Evolutionary conservation across 768 basidiomycete genomes (phyloP), one percentile per base, ranked within the genome.

Genomic region (Mycena galopus): DNA sequence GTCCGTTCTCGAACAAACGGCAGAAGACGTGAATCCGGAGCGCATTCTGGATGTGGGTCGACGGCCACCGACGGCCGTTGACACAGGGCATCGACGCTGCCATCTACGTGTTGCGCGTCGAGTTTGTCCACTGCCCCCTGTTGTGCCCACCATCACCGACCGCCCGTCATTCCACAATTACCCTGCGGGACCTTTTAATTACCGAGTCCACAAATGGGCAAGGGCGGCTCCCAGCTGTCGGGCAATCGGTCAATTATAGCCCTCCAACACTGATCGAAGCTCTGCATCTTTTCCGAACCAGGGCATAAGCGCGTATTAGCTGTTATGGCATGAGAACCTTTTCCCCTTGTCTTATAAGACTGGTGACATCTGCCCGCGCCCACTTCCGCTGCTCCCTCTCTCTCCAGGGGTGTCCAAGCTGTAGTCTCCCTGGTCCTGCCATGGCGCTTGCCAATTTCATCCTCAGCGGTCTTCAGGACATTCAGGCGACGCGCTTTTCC

Each of bases 401-500:
- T 53, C 61, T 39, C 55, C 55, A 67, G 62, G 66, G 62, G 71
- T 64, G 71, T 68, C 61, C 66, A 50, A 67, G 65, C 71, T 72
- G 65, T 25, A 47, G 30, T 44, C 21, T 53, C 66, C 47, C 44
- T 51, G 27, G 55, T 47, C 44, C 62, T 59, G 60, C 53, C 56
- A 74, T 67, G 73, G 65, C 68, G 64, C 65, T 73, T 37, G 58
- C 56, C 58, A 57, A 74, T 56, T 10, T 75, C 19, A 53, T 83
- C 37, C 16, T 76, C 17, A 76, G 76, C 33, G 83, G 71, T 25
- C 72, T 86, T 14, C 73, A 77, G 23, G 83, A 86, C 76, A 79
- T 87, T 32, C 81, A 86, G 76, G 73, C 82, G 27, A 84, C 82
- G 35, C 83, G 85, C 32, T 88, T 84, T 73, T 77, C 86, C n/a